phyloP scores from a whole-genome alignment of 1,139 yeast species.

The Hansenula sp. region DNA sequence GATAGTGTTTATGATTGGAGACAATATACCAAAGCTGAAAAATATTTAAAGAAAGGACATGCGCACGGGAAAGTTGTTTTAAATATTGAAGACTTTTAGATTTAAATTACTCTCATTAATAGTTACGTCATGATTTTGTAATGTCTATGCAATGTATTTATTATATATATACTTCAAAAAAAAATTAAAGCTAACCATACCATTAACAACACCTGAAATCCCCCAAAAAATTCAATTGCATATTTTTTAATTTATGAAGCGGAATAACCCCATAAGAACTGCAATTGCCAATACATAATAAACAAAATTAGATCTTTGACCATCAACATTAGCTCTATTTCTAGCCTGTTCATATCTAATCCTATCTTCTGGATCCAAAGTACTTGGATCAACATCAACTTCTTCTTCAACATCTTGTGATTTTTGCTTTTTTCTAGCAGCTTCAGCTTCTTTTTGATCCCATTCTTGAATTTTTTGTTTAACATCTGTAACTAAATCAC shows the following conservation, averaged over 20 bases:
- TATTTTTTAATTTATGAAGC: slow-evolving; percentile 10
- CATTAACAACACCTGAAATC: neutral
- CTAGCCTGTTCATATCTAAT: slow-evolving; percentile 30
- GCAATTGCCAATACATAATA: slow-evolving; percentile 29
- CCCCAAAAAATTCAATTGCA: too few relatives aligned
- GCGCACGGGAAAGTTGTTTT: slow-evolving; percentile 66
- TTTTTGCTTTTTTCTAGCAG: slow-evolving; percentile 6
- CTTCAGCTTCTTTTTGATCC: slow-evolving; percentile 10
- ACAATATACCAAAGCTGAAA: slow-evolving; percentile 47
- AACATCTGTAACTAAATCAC: slow-evolving; percentile 58
- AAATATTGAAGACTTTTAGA: slow-evolving; percentile 26
- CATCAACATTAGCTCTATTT: slow-evolving; percentile 4
- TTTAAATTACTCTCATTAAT: too few relatives aligned
- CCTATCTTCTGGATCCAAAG: slow-evolving; percentile 44
- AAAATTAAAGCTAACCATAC: too few relatives aligned
- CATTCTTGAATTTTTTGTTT: slow-evolving; percentile 21
- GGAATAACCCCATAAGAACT: slow-evolving; percentile 23
- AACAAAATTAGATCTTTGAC: slow-evolving; percentile 20
- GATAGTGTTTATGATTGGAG: slow-evolving; percentile 54
- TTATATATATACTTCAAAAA: too few relatives aligned
- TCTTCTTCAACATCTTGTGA: slow-evolving; percentile 5
- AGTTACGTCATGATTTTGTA: too few relatives aligned
- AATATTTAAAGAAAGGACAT: slow-evolving; percentile 41
- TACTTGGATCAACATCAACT: slow-evolving; percentile 24
- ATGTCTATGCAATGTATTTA: neutral